Conservation (phyloP, 148 eudicot species). For the Polygonum maritimum region DNA sequence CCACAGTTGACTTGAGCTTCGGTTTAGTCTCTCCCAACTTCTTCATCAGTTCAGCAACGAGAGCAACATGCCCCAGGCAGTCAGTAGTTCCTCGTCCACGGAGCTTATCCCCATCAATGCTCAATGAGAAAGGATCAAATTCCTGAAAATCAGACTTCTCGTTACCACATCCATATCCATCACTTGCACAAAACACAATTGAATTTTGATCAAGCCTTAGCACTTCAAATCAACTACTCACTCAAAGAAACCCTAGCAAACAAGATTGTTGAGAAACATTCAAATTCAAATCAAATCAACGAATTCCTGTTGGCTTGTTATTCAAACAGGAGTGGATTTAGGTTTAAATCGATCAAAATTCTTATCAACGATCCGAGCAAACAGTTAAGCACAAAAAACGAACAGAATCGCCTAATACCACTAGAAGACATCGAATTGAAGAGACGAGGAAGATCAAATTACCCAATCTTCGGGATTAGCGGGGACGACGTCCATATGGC, state of each 20-base stretch:
- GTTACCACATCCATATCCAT: background rate
- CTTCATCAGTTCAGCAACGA: conserved; percentile 82
- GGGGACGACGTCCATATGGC: conserved; percentile 99
- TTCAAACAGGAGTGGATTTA: background rate
- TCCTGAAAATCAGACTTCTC: conserved; percentile 38
- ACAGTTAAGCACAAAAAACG: background rate
- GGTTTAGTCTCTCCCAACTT: conserved; percentile 79
- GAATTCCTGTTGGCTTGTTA: background rate
- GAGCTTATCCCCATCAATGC: conserved; percentile 89
- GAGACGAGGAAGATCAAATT: background rate
- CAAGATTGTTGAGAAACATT: background rate
- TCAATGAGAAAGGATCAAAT: conserved; percentile 87
- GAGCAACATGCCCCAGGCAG: conserved; percentile 95
- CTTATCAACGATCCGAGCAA: background rate
- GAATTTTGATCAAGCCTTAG: background rate
- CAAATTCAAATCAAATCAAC: background rate
- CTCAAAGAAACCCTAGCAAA: background rate
- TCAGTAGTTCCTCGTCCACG: conserved; percentile 96
- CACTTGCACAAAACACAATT: background rate
- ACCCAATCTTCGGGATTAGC: conserved; percentile 92
- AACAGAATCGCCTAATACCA: background rate
- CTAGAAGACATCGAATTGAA: background rate
- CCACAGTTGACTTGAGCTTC: conserved; percentile 74
- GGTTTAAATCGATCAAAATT: background rate
- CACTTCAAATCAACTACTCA: background rate